These are phyloP conservation scores for Podila minutissima DNA, from an alignment of 192 early-diverging fungal genomes.

Conservation along the genomic window DNA sequence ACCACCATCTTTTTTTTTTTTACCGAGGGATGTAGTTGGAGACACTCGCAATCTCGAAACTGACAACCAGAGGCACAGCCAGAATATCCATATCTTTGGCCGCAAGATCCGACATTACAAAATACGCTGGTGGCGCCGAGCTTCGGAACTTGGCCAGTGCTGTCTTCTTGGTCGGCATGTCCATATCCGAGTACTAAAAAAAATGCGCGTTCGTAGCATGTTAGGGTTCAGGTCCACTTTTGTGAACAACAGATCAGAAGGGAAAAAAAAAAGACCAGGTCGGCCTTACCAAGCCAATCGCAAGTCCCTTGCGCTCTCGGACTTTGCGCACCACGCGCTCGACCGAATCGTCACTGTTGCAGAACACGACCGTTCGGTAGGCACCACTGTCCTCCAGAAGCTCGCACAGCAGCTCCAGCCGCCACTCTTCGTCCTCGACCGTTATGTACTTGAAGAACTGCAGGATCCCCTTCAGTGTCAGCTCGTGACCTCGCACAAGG, in stretches of 20 bases:
- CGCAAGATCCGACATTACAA: conserved; percentile 28
- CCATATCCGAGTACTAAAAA: conserved; percentile 45
- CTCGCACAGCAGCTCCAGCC: conserved; percentile 25
- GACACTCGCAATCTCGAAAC: conserved; percentile 40
- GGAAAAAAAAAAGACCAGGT: not conserved
- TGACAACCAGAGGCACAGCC: conserved; percentile 35
- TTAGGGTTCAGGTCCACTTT: not conserved
- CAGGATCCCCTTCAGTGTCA: conserved; percentile 40
- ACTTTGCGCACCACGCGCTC: conserved; percentile 39
- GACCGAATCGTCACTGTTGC: conserved; percentile 31
- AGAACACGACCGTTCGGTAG: conserved; percentile 32
- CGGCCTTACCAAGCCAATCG: conserved; percentile 24
- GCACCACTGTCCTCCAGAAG: conserved; percentile 44
- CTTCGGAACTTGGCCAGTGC: conserved; percentile 19
- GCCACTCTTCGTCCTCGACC: conserved; percentile 41
- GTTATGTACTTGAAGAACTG: conserved; percentile 52
- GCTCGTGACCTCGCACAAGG: conserved; percentile 40
- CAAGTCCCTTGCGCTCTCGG: conserved; percentile 32
- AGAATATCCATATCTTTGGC: conserved; percentile 29
- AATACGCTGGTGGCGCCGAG: conserved; percentile 12
- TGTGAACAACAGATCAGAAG: not conserved
- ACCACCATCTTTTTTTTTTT: not conserved
- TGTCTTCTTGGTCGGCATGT: conserved; percentile 16
- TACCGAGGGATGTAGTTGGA: conserved; percentile 45
- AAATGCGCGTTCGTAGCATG: not conserved